phyloP scores from a whole-genome alignment of 2,329 filamentous ascomycete genomes.

The Cephalotrichum gorgonifer region DNA sequence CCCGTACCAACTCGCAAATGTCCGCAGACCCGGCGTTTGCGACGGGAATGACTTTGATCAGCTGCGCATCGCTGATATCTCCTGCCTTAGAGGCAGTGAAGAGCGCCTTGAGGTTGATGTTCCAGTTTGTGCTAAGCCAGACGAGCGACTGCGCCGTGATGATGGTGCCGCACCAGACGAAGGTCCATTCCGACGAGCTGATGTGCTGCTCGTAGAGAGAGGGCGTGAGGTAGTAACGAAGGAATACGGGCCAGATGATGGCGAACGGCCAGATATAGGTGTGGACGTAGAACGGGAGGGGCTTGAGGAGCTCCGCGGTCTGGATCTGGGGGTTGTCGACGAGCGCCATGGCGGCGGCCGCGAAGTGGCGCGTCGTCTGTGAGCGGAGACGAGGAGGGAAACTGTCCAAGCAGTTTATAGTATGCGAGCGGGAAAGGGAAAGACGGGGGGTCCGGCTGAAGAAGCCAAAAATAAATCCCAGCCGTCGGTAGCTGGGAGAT shows the following conservation, averaged over 20 bases:
- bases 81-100: conserved; percentile 70
- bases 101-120: conserved; percentile 69
- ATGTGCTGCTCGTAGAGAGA: conserved; percentile 88
- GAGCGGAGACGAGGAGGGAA: neutral
- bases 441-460: neutral
- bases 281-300: conserved; percentile 70
- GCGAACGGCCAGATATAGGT: conserved; percentile 89
- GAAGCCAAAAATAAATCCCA: neutral
- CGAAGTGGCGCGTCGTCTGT: neutral
- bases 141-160: conserved; percentile 77
- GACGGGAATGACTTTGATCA: conserved; percentile 88
- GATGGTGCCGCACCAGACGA: conserved; percentile 85
- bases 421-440: neutral
- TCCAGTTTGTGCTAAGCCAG: conserved; percentile 98
- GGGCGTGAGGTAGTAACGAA: conserved; percentile 73
- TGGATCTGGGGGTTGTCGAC: conserved; percentile 88
- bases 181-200: conserved; percentile 92
- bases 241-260: conserved; percentile 84
- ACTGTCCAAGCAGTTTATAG: neutral
- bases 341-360: conserved; percentile 50
- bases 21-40: conserved; percentile 84
- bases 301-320: conserved; percentile 78
- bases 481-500: neutral
- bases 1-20: conserved; percentile 71
- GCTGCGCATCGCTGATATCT: conserved; percentile 60